Conservation (phyloP, 2,329 filamentous ascomycete species). For the Xylariomycetidae sp. region DNA sequence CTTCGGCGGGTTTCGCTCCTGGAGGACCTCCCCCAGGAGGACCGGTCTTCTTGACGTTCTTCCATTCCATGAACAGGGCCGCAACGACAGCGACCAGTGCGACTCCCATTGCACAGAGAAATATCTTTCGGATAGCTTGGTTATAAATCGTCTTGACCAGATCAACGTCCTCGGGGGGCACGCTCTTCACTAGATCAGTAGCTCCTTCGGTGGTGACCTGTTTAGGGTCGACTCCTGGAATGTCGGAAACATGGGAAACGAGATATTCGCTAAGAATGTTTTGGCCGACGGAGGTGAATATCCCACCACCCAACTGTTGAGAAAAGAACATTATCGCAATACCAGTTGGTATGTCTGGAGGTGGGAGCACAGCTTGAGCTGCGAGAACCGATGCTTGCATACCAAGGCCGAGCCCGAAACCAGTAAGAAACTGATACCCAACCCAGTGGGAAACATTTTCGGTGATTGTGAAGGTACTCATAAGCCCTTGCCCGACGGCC, state of each 20-base stretch:
- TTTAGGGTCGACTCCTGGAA: constrained; percentile 28
- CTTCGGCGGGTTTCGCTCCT: constrained; percentile 1
- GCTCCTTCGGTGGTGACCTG: constrained; percentile 32
- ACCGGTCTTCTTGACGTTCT: constrained; percentile 45
- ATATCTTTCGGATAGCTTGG: constrained; percentile 44
- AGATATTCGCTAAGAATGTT: constrained; percentile 33
- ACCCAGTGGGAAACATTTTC: constrained; percentile 50
- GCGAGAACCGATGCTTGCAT: constrained; percentile 54
- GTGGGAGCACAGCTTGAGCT: constrained; percentile 36
- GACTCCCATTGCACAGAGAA: constrained; percentile 49
- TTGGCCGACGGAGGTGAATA: constrained; percentile 40
- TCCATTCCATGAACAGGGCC: constrained; percentile 51
- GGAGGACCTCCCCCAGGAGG: constrained; percentile 6
- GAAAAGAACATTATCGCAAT: constrained; percentile 40
- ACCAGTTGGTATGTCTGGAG: constrained; percentile 38
- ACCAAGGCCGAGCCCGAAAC: constrained; percentile 52
- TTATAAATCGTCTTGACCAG: constrained; percentile 53
- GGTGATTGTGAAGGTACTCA: constrained; percentile 47
- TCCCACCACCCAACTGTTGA: constrained; percentile 39
- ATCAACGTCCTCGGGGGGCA: constrained; percentile 37
- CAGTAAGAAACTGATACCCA: constrained; percentile 52
- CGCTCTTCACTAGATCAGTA: constrained; percentile 45
- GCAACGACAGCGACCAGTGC: constrained; percentile 43
- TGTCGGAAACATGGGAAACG: constrained; percentile 19
- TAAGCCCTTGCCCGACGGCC: constrained; percentile 48